These are phyloP conservation scores for Fraxinus anomala DNA, from an alignment of 257 asterid species.

Conservation along the genomic window DNA sequence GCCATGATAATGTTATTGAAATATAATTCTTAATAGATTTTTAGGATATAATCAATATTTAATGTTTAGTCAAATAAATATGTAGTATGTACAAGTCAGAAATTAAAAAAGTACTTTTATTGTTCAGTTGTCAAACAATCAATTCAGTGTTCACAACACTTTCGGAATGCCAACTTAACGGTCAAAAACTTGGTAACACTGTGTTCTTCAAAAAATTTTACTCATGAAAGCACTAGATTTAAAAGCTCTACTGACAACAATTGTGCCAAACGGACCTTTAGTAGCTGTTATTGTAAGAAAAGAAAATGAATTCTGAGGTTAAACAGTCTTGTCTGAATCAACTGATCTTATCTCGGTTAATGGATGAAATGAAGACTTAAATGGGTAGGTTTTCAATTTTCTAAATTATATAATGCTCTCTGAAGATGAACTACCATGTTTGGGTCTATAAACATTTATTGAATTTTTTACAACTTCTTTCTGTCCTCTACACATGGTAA, in stretches of 20 bases:
- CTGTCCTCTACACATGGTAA: constrained; percentile 28
- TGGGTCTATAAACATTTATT: constrained; percentile 17
- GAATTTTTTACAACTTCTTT: constrained; percentile 15
- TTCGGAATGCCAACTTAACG: background rate
- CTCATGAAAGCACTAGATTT: background rate
- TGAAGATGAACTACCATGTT: constrained; percentile 17
- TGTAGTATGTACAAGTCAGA: background rate
- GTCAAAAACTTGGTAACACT: background rate
- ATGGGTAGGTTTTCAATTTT: background rate
- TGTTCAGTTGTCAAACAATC: background rate
- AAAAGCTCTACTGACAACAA: background rate
- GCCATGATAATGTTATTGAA: background rate
- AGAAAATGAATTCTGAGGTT: background rate
- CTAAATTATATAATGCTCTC: constrained; percentile 16
- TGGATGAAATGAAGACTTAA: background rate
- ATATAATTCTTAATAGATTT: background rate
- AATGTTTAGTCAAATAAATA: background rate
- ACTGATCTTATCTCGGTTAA: background rate
- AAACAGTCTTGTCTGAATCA: background rate
- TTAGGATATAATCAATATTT: background rate
- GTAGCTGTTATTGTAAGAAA: background rate
- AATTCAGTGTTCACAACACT: background rate
- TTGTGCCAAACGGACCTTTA: background rate
- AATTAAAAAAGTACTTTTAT: background rate
- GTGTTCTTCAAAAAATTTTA: background rate